A percentile compares a stretch with the other conserved stretches of the same genome.
Conservation (phyloP, 306 rosid genomes). For the Amphicarpaea edgeworthii region DNA sequence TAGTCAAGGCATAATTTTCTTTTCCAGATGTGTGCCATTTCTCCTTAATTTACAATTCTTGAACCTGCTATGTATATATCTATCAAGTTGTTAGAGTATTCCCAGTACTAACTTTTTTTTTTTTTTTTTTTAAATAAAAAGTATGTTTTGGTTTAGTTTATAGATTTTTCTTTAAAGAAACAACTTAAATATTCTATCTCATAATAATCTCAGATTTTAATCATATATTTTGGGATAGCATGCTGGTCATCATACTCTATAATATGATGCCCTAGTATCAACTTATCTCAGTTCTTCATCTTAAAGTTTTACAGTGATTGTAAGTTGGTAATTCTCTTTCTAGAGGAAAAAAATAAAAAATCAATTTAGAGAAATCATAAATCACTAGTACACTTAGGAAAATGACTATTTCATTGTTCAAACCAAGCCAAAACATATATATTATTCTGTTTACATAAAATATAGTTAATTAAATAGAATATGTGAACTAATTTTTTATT, state of each 20-base stretch:
- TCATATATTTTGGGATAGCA: slow-evolving; percentile 1
- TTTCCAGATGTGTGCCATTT: too few species aligned
- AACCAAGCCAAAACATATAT: background rate
- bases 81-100: too few species aligned
- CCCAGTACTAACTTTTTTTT: too few species aligned
- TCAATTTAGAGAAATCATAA: background rate
- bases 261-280: slow-evolving; percentile 12
- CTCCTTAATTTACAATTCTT: too few species aligned
- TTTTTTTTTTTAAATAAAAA: too few species aligned
- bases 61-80: too few species aligned
- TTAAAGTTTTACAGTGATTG: background rate
- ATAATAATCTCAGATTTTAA: background rate
- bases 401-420: background rate
- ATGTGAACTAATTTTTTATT: background rate
- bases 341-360: background rate
- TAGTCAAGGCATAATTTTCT: too few species aligned
- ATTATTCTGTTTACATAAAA: background rate
- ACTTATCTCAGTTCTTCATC: background rate
- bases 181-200: too few species aligned
- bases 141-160: background rate
- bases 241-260: background rate
- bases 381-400: too few species aligned
- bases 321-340: background rate
- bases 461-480: background rate
- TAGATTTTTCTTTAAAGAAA: background rate